These are phyloP conservation scores for Metschnikowia picachoensis DNA, from an alignment of 805 yeast genomes.

Conservation along the genomic window DNA sequence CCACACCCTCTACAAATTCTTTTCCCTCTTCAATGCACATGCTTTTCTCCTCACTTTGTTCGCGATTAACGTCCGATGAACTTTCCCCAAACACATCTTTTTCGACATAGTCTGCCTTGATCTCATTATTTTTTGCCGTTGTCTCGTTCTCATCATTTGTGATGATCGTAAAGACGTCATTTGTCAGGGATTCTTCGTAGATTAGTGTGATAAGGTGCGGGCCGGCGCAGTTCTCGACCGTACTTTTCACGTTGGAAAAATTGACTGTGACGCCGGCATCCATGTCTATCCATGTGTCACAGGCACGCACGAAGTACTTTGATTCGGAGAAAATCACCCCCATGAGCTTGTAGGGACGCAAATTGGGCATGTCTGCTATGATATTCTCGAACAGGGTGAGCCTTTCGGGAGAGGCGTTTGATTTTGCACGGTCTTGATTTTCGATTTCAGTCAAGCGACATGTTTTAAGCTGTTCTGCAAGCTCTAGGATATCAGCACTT, in stretches of 20 bases:
- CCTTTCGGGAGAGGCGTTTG: constrained; percentile 11
- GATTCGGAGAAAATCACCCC: constrained; percentile 32
- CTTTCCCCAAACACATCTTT: too few species aligned
- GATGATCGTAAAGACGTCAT: neutral
- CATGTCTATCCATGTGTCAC: constrained; percentile 14
- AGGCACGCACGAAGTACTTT: constrained; percentile 20
- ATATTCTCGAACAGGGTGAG: constrained; percentile 8
- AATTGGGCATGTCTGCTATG: constrained; percentile 8
- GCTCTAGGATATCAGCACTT: constrained; percentile 17
- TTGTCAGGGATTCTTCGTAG: constrained; percentile 9
- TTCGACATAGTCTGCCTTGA: too few species aligned
- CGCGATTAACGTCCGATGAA: too few species aligned
- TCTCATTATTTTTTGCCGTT: neutral
- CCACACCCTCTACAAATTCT: too few species aligned
- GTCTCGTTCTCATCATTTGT: neutral
- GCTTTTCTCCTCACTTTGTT: too few species aligned
- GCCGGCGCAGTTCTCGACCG: constrained; percentile 6
- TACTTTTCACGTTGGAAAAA: constrained; percentile 10
- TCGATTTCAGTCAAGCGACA: constrained; percentile 21
- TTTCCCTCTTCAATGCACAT: too few species aligned
- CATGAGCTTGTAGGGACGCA: constrained; percentile 23
- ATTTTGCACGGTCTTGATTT: constrained; percentile 20
- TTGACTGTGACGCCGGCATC: constrained; percentile 13
- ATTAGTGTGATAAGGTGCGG: constrained; percentile 15
- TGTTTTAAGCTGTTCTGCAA: constrained; percentile 20